These are phyloP conservation scores for Metarhizium guizhouense DNA, from an alignment of 2,329 filamentous ascomycete species.

Conservation along the genomic window DNA sequence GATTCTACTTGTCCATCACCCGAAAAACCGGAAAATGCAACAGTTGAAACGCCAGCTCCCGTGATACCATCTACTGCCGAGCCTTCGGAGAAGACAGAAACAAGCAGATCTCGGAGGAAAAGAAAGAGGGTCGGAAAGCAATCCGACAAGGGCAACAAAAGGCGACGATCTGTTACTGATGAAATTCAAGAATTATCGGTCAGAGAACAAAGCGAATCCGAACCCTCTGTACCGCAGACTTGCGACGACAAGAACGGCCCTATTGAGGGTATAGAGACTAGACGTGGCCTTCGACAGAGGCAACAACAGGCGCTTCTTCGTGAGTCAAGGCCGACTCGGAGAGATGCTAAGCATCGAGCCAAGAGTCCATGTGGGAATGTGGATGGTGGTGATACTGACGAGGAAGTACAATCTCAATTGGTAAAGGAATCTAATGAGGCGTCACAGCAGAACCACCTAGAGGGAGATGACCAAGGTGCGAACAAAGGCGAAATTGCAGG, in stretches of 20 bases:
- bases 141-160: constrained; percentile 6
- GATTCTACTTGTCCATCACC: constrained; percentile 10
- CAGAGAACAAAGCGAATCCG: not conserved
- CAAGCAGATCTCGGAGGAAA: constrained; percentile 8
- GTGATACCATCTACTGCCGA: constrained; percentile 16
- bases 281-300: constrained; percentile 11
- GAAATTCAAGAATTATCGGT: not conserved
- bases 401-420: constrained; percentile 32
- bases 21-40: constrained; percentile 5
- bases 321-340: not conserved
- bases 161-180: constrained; percentile 15
- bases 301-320: constrained; percentile 4
- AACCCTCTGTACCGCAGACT: not conserved
- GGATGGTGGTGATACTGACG: constrained; percentile 27
- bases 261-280: constrained; percentile 9
- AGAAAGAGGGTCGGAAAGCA: constrained; percentile 21
- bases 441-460: constrained; percentile 22
- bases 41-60: constrained; percentile 8
- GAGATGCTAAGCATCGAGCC: constrained; percentile 6
- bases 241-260: not conserved
- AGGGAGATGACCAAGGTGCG: constrained; percentile 5
- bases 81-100: not conserved
- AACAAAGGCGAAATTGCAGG: not conserved
- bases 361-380: constrained; percentile 2
- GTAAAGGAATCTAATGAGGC: constrained; percentile 31